These are phyloP conservation scores for Sinapis alba DNA, from an alignment of 441 rosid species.

Conservation along the genomic window DNA sequence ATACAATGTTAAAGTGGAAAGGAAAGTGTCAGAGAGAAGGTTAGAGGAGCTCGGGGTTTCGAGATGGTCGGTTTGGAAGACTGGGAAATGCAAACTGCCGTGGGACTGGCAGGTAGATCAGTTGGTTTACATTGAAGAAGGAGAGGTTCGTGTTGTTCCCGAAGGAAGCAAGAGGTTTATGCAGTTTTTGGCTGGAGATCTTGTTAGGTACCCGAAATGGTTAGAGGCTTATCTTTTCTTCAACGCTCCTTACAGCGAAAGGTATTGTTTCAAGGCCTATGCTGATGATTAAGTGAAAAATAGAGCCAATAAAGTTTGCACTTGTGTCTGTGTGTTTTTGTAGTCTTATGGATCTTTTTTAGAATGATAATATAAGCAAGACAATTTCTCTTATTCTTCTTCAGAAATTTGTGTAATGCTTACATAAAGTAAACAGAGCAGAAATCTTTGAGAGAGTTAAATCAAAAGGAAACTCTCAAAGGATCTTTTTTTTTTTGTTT, in stretches of 20 bases:
- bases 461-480: neutral
- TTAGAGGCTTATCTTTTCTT: constrained; percentile 94
- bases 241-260: constrained; percentile 84
- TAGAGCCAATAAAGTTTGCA: neutral
- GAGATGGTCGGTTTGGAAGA: constrained; percentile 91
- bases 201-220: constrained; percentile 94
- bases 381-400: neutral
- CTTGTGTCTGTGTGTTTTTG: neutral
- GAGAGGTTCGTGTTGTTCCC: constrained; percentile 94
- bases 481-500: neutral
- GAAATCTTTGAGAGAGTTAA: neutral
- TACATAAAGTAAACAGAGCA: neutral
- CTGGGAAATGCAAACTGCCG: constrained; percentile 77
- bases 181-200: constrained; percentile 88
- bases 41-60: constrained; percentile 80
- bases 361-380: neutral
- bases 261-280: constrained; percentile 83
- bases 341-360: neutral
- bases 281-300: constrained; percentile 57
- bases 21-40: constrained; percentile 58
- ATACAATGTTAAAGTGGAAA: constrained; percentile 77
- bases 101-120: constrained; percentile 99
- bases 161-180: constrained; percentile 80
- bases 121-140: constrained; percentile 94
- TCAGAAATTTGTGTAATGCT: neutral